Base-by-base conservation (phyloP, 371 early-diverging fungal genomes). In the Rhizopus arrhizus region DNA sequence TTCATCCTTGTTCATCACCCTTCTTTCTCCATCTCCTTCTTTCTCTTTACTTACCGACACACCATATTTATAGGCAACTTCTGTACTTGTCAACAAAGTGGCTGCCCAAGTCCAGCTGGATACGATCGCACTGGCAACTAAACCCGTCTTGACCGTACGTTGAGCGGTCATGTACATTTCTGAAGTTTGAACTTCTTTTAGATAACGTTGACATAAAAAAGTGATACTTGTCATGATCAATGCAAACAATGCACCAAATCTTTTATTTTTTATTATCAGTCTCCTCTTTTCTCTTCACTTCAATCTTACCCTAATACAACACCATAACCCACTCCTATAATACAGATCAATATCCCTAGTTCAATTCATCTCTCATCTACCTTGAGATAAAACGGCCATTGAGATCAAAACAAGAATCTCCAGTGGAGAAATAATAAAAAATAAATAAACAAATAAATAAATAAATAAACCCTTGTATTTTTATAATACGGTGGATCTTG, bases 141-240 rank as follows among this genome's bases (percentile, higher is more conserved):
- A 70, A 51, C 89, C 89, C 2, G 85, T 82, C 69, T 86, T 87
- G 34, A 88, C 81, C 12, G 69, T 77, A 38, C 89, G 73, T 16
- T 83, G 74, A 2, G 87, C 89, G 1, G 89, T 86, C 83, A 82
- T 86, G 61, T 82, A 89, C 72, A 81, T 85, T 71, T 89, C 89
- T 9, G 84, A 82, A 5, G 85, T 81, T 58, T 85, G 77, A 22
- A 74, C 74, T 66, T 89, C 89, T 22, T 75, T 70, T 15, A 85
- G 59, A 64, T 87, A 89, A 6, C 87, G 76, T 50, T 81, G 78
- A 54, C 58, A 79, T 8, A 81, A 70, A 69, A 72, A 73, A 2
- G 89, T 86, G n/a, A 89, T 77, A 22, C 80, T 55, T 9, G 84
- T 82, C 85, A 89, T 88, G 45, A 85, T 59, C 4, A 69, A 42